These are phyloP conservation scores for Nigrospora oryzae DNA, from an alignment of 2,329 filamentous ascomycete species.

Conservation along the genomic window DNA sequence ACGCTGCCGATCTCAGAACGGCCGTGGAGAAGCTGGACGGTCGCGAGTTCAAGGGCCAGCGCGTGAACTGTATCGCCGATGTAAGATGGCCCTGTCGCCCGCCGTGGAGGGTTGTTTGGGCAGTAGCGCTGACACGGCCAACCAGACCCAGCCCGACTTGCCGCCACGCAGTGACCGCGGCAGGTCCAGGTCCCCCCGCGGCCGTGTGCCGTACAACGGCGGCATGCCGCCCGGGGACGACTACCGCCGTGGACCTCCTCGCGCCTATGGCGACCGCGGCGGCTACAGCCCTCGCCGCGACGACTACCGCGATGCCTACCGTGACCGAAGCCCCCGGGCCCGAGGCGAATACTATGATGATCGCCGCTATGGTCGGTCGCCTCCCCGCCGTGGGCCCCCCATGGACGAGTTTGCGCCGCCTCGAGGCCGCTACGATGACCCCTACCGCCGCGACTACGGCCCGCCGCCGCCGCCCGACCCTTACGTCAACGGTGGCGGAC, in stretches of 20 bases:
- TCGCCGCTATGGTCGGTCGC: slow-evolving; percentile 65
- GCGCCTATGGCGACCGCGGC: slow-evolving; percentile 20
- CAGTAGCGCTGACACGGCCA: not conserved
- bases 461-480: slow-evolving; percentile 55
- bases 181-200: slow-evolving; percentile 69
- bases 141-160: slow-evolving; percentile 71
- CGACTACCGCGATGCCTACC: slow-evolving; percentile 64
- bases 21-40: slow-evolving; percentile 93
- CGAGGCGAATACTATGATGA: slow-evolving; percentile 79
- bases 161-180: slow-evolving; percentile 59
- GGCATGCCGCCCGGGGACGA: slow-evolving; percentile 35
- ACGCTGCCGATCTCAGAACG: slow-evolving; percentile 75
- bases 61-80: slow-evolving; percentile 80
- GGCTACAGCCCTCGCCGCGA: slow-evolving; percentile 76
- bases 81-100: slow-evolving; percentile 42
- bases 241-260: slow-evolving; percentile 66
- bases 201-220: slow-evolving; percentile 49
- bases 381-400: slow-evolving; percentile 62
- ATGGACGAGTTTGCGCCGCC: slow-evolving; percentile 70
- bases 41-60: slow-evolving; percentile 83
- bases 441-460: slow-evolving; percentile 60
- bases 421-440: slow-evolving; percentile 66
- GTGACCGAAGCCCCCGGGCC: slow-evolving; percentile 69
- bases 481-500: slow-evolving; percentile 41
- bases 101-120: not conserved